Evolutionary conservation across 805 yeast genomes (phyloP).

Genomic region (Lachancea quebecensis): DNA sequence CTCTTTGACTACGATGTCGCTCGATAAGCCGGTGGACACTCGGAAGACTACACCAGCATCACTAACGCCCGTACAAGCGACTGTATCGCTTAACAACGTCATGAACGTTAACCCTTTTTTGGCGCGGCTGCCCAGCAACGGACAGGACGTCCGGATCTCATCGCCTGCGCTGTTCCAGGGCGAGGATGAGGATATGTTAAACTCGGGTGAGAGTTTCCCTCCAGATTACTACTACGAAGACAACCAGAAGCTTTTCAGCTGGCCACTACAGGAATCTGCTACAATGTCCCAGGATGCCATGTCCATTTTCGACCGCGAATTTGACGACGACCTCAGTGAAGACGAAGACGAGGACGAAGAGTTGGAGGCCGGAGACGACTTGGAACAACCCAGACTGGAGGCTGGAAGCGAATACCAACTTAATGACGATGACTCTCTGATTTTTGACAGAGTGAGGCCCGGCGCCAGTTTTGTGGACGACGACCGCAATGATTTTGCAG

Average conservation of each 20-base stretch:
- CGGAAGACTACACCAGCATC: slow-evolving; percentile 3
- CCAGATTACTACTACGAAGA: slow-evolving; percentile 16
- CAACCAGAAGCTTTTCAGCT: slow-evolving; percentile 13
- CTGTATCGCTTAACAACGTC: slow-evolving; percentile 24
- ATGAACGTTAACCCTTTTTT: slow-evolving; percentile 17
- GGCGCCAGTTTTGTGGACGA: slow-evolving; percentile 13
- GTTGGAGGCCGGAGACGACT: neutral
- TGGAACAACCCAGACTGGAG: neutral
- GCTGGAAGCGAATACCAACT: neutral
- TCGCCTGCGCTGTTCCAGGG: slow-evolving; percentile 6
- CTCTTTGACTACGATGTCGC: slow-evolving; percentile 27
- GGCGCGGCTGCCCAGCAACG: slow-evolving; percentile 5
- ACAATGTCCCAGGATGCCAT: slow-evolving; percentile 24
- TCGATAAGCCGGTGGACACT: slow-evolving; percentile 2
- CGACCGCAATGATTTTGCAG: slow-evolving; percentile 4
- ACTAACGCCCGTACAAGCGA: slow-evolving; percentile 18
- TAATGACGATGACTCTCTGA: slow-evolving; percentile 7
- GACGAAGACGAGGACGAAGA: slow-evolving; percentile 17
- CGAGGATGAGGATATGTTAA: slow-evolving; percentile 8
- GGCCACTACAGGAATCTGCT: slow-evolving; percentile 23
- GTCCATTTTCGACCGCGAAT: slow-evolving; percentile 28
- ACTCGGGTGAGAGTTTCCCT: slow-evolving; percentile 10
- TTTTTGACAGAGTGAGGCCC: slow-evolving; percentile 7
- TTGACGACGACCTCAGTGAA: slow-evolving; percentile 24
- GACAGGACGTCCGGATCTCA: slow-evolving; percentile 5